Evolutionary conservation across 2,329 filamentous ascomycete species (phyloP), one percentile per base, ranked within the genome.

Genomic region (Fusarium continuum): DNA sequence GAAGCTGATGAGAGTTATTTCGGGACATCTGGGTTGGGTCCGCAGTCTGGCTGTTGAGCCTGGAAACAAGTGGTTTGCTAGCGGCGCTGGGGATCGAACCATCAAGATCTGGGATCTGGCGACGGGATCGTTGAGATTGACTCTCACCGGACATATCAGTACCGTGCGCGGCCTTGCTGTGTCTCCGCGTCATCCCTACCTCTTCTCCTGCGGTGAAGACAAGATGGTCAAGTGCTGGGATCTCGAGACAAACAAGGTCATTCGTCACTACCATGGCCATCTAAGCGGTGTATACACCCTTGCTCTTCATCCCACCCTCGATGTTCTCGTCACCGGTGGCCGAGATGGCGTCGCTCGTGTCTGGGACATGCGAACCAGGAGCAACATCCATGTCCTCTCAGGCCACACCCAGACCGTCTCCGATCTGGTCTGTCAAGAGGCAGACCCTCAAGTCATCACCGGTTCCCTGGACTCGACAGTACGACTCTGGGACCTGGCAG

Each of bases 211-310:
- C 73, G 96, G 92, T 55, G 95, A 99, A 78, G 95, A 99, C 76
- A 99, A 99, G 82, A 97, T 97, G 93, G 95, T 99, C 62, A 99
- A 99, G 79, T 99, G 95, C 79, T 99, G 95, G 95, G 95, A 99
- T 80, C 80, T 99, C 66, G 95, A 99, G 78, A 97, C 94, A n/a
- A 99, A 99, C 81, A 97, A 97, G 78, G 95, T 99, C 58, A 97
- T 98, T 73, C 87, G 94, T 32, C 93, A 97, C 78, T 99, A 98
- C 76, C 95, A 99, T 75, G 96, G 96, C 16, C 95, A 99, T 79
- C 81, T 99, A 19, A 96, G 92, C 70, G 95, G 95, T 64, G 95
- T 99, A 5, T 99, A 99, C 78, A 93, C 93, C 1, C 82, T 99
- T 6, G 87, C 91, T 3, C 81, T 99, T n/a, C 95, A 99, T 74